phyloP scores from a whole-genome alignment of 176 grass and related monocot genomes.

The Oryza meridionalis region DNA sequence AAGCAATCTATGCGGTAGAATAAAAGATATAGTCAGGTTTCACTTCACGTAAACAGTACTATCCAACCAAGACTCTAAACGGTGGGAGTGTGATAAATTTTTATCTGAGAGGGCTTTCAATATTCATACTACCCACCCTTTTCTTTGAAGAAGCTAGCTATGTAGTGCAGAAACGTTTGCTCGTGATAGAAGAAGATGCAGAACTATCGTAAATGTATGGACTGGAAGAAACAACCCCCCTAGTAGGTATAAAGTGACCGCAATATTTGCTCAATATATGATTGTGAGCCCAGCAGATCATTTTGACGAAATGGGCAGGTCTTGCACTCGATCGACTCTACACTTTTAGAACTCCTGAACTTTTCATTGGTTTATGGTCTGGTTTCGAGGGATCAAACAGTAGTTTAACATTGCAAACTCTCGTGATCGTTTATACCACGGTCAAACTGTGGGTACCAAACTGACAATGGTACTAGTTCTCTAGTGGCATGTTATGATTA shows the following conservation, averaged over 20 bases:
- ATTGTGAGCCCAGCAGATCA: not conserved
- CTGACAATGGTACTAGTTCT: constrained; percentile 17
- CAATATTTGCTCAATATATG: not conserved
- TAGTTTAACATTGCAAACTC: not conserved
- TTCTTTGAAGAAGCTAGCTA: not conserved
- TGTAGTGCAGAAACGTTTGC: not conserved
- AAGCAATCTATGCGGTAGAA: constrained; percentile 8
- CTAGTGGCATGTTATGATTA: not conserved
- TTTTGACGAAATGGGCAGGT: not conserved
- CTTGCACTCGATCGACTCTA: not conserved
- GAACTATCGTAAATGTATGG: not conserved
- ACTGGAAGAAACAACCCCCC: not conserved
- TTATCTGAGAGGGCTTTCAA: not conserved
- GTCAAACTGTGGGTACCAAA: not conserved
- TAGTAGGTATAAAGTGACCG: not conserved
- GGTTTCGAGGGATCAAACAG: not conserved
- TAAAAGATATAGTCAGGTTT: not conserved
- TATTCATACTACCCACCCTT: not conserved
- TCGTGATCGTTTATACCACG: constrained; percentile 2
- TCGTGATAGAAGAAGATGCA: constrained; percentile 10
- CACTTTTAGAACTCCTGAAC: constrained; percentile 20
- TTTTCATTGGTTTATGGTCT: not conserved
- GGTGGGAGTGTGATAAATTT: not conserved
- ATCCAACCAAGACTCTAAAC: not conserved
- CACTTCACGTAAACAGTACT: not conserved